phyloP scores from a whole-genome alignment of 2,329 filamentous ascomycete species.

The Periconia macrospinosa region DNA sequence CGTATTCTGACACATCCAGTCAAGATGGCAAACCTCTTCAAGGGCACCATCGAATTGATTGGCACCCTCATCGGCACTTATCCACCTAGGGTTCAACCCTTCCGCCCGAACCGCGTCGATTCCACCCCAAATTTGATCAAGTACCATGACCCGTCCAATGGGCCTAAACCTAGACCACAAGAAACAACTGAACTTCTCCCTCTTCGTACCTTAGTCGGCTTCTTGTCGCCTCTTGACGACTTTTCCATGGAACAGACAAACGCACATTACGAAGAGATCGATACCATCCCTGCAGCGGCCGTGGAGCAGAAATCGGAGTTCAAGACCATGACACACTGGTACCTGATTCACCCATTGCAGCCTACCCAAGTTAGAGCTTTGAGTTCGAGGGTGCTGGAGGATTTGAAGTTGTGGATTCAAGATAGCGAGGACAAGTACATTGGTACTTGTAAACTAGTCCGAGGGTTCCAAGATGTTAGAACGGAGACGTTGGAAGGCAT shows the following conservation, averaged over 20 bases:
- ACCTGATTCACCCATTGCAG: conserved; percentile 14
- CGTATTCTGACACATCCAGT: too few relatives aligned
- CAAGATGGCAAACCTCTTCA: not conserved
- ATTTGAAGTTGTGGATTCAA: conserved; percentile 12
- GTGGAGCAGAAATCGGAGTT: conserved; percentile 5
- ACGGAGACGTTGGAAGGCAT: conserved; percentile 9
- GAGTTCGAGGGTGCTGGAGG: conserved; percentile 10
- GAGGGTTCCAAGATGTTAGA: conserved; percentile 4
- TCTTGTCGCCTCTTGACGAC: not conserved
- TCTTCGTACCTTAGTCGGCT: not conserved
- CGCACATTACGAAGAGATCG: conserved; percentile 20
- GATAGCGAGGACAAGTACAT: conserved; percentile 4
- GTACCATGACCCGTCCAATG: not conserved
- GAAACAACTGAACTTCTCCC: not conserved
- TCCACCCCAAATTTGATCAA: not conserved
- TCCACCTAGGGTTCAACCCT: not conserved
- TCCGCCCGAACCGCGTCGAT: not conserved
- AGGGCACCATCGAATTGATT: not conserved
- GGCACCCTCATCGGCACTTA: not conserved
- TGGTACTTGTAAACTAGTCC: conserved; percentile 2
- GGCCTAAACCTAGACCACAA: not conserved
- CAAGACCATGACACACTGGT: conserved; percentile 5
- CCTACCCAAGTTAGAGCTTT: conserved; percentile 1
- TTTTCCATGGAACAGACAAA: conserved; percentile 8
- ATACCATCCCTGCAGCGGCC: conserved; percentile 8